phyloP scores from a whole-genome alignment of 345 rosid species.

The Litchi chinensis region DNA sequence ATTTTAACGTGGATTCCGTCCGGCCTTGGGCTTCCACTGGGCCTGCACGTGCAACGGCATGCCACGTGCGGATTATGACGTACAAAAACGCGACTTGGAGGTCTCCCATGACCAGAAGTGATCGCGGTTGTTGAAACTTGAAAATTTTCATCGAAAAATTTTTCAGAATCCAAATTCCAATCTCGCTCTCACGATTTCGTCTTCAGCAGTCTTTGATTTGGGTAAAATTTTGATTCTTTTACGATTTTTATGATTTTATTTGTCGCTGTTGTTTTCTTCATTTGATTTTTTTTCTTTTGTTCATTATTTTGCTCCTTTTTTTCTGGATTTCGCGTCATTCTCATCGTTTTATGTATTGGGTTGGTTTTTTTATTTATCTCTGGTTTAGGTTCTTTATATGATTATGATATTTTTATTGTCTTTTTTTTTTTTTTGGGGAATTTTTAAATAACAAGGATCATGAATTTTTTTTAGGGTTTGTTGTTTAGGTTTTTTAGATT shows the following conservation, averaged over 20 bases:
- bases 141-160: background rate
- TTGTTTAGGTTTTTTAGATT: background rate
- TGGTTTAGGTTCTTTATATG: background rate
- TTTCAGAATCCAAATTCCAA: background rate
- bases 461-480: background rate
- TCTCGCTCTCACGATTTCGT: background rate
- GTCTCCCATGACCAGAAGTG: background rate
- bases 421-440: no score
- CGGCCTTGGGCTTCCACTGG: background rate
- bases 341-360: background rate
- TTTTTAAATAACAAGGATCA: background rate
- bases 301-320: background rate
- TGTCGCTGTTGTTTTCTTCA: background rate
- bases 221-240: background rate
- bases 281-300: background rate
- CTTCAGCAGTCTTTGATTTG: background rate
- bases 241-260: background rate
- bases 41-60: background rate
- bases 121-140: background rate
- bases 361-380: background rate
- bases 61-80: background rate
- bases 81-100: background rate
- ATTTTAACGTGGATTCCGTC: no score
- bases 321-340: background rate
- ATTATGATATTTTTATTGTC: background rate